These are phyloP conservation scores for Hyaloscypha finlandica DNA, from an alignment of 495 filamentous ascomycete genomes.

Conservation along the genomic window DNA sequence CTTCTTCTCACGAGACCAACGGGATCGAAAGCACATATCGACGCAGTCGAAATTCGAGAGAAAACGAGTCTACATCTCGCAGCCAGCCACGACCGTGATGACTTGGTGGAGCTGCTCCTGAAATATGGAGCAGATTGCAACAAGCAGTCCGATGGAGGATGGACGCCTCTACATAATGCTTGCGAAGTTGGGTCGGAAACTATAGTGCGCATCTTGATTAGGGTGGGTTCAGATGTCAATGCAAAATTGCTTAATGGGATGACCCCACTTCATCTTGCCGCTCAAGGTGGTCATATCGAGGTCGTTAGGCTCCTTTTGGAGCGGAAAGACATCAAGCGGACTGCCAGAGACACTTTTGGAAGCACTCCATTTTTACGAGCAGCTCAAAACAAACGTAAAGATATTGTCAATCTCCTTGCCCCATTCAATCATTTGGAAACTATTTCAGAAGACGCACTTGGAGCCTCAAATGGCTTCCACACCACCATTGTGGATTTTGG, in stretches of 20 bases:
- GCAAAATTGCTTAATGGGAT: conserved; percentile 53
- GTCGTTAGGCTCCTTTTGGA: conserved; percentile 57
- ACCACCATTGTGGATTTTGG: conserved; percentile 72
- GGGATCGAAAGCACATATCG: conserved; percentile 46
- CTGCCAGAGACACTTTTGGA: conserved; percentile 61
- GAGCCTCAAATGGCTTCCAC: conserved; percentile 62
- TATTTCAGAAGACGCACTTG: conserved; percentile 54
- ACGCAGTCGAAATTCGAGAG: conserved; percentile 54
- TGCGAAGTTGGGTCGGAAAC: conserved; percentile 55
- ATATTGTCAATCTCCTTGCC: conserved; percentile 58
- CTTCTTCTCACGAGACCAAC: conserved; percentile 50
- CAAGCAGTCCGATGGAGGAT: conserved; percentile 48
- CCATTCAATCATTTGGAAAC: conserved; percentile 54
- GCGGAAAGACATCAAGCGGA: conserved; percentile 45
- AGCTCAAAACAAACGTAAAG: conserved; percentile 57
- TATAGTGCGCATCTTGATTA: conserved; percentile 41
- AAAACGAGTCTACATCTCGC: conserved; percentile 65
- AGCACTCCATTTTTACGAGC: conserved; percentile 61
- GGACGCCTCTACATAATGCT: conserved; percentile 68
- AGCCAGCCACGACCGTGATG: conserved; percentile 42
- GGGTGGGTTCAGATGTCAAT: conserved; percentile 56
- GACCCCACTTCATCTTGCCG: conserved; percentile 62
- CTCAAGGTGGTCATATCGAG: conserved; percentile 60
- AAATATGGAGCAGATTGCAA: conserved; percentile 52
- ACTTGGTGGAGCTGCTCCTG: conserved; percentile 59